Percentiles rank a stretch among this genome's conserved stretches.
Evolutionary conservation across 768 basidiomycete species (phyloP).

Genomic region (Lactarius quietus): DNA sequence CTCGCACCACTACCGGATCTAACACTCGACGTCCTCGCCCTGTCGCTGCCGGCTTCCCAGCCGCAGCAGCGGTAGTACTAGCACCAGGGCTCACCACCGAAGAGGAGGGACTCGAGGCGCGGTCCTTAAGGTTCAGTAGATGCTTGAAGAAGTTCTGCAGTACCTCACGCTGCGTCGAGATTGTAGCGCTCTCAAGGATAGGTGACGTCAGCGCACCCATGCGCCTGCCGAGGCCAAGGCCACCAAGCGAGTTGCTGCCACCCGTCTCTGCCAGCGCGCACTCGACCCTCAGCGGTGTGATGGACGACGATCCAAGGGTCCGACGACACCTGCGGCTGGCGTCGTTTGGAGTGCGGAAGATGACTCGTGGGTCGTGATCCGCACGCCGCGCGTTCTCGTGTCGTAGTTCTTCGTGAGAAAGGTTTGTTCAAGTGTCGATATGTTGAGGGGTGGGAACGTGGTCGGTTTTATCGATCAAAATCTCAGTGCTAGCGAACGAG

Average conservation of each 20-base stretch:
- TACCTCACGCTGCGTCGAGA: conserved; percentile 70
- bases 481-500: conserved; percentile 29
- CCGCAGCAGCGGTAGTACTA: conserved; percentile 9
- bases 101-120: conserved; percentile 37
- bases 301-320: conserved; percentile 87
- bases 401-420: conserved; percentile 93
- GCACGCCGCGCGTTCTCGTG: conserved; percentile 85
- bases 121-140: conserved; percentile 66
- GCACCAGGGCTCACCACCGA: conserved; percentile 34
- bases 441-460: conserved; percentile 71
- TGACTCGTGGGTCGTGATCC: conserved; percentile 83
- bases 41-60: background rate
- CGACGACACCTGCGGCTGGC: conserved; percentile 76
- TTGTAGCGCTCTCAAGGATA: conserved; percentile 35
- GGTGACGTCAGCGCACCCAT: conserved; percentile 32
- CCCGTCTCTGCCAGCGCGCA: conserved; percentile 89
- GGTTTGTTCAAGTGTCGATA: conserved; percentile 80
- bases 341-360: conserved; percentile 77
- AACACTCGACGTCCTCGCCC: conserved; percentile 7
- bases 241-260: conserved; percentile 37
- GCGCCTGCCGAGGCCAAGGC: conserved; percentile 20
- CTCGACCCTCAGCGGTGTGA: conserved; percentile 85
- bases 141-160: conserved; percentile 87
- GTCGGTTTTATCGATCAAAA: conserved; percentile 40
- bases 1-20: conserved; percentile 1